A percentile compares a stretch with the other conserved stretches of the same genome.
Conservation (phyloP, 768 basidiomycete genomes). For the Boletus tomentosulus region DNA sequence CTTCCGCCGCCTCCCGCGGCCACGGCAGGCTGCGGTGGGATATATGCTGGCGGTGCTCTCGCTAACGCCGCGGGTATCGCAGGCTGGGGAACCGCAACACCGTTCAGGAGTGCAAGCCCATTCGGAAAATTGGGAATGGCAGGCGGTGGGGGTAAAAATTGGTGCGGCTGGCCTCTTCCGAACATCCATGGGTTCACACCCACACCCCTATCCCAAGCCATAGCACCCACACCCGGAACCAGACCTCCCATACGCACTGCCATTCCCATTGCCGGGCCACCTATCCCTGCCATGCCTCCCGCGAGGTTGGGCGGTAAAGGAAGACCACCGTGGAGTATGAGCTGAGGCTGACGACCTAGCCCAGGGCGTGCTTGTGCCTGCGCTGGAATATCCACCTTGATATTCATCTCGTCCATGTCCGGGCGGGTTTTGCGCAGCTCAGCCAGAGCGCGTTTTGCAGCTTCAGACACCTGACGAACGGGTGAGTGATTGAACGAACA, state of each 20-base stretch:
- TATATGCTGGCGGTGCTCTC: neutral
- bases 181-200: conserved; percentile 11
- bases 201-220: neutral
- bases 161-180: conserved; percentile 14
- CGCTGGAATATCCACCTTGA: conserved; percentile 63
- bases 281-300: neutral
- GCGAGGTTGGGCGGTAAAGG: neutral
- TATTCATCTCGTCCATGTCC: conserved; percentile 52
- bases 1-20: conserved; percentile 5
- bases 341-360: neutral
- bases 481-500: neutral
- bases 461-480: conserved; percentile 54
- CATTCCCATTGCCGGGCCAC: neutral
- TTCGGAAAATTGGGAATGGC: neutral
- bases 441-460: conserved; percentile 62
- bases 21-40: neutral
- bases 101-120: neutral
- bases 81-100: neutral
- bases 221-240: neutral
- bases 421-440: conserved; percentile 58
- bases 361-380: neutral
- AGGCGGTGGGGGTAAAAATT: neutral
- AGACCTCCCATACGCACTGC: neutral
- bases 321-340: neutral
- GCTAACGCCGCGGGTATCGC: neutral